These are phyloP conservation scores for Angomonas deanei DNA, from an alignment of 208 protist species.

Conservation along the genomic window DNA sequence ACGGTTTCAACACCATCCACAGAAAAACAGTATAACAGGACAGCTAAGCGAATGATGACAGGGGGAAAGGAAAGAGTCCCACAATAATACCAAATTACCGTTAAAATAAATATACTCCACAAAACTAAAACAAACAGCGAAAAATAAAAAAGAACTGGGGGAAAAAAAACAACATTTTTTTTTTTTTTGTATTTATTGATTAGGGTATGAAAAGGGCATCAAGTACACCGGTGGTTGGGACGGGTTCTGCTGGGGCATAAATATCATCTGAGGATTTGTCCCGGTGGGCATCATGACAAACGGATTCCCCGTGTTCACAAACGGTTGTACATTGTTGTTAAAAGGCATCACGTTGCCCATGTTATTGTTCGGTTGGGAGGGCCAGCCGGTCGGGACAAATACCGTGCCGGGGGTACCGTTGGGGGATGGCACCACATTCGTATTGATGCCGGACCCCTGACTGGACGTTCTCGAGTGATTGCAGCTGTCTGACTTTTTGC, in stretches of 20 bases:
- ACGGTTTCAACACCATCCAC: too few relatives aligned
- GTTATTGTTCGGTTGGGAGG: neutral
- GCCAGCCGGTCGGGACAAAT: constrained; percentile 21
- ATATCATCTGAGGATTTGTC: neutral
- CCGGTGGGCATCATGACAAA: neutral
- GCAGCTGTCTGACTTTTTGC: neutral
- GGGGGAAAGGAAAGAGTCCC: constrained; percentile 12
- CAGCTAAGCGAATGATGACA: constrained; percentile 2
- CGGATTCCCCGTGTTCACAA: neutral
- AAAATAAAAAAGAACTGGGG: constrained; percentile 10
- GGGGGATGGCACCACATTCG: constrained; percentile 10
- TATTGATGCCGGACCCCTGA: constrained; percentile 6
- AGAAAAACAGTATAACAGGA: too few relatives aligned
- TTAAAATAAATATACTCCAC: constrained; percentile 7
- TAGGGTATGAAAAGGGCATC: neutral
- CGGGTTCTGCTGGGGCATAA: neutral
- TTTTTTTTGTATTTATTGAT: neutral
- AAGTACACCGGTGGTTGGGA: constrained; percentile 4
- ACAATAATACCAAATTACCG: neutral
- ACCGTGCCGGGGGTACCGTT: constrained; percentile 12
- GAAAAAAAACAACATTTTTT: neutral
- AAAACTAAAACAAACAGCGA: constrained; percentile 5
- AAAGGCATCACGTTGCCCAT: neutral
- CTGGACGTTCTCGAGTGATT: constrained; percentile 15
- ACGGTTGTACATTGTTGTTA: neutral